Percentiles rank a stretch among this genome's conserved stretches.
Conservation (phyloP, 495 filamentous ascomycete genomes). For the Penicillium angulare region DNA sequence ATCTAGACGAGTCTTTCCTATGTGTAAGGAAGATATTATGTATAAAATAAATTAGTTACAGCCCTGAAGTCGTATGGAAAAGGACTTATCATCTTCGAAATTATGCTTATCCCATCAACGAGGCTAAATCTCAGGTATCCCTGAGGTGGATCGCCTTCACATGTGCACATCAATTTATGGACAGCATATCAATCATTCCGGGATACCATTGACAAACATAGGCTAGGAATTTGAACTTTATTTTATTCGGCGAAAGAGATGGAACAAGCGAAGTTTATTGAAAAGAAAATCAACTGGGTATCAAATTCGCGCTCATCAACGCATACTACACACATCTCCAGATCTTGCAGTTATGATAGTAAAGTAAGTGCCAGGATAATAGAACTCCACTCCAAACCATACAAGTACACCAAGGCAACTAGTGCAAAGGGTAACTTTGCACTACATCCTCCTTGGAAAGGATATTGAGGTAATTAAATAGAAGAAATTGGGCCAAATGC, state of each 20-base stretch:
- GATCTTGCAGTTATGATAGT: neutral
- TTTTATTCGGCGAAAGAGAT: neutral
- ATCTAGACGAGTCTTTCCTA: too few relatives aligned
- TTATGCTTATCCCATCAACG: too few relatives aligned
- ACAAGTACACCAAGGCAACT: slow-evolving; percentile 1
- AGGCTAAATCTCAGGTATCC: too few relatives aligned
- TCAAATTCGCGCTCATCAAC: slow-evolving; percentile 3
- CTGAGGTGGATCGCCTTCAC: too few relatives aligned
- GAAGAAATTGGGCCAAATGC: neutral
- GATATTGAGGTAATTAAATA: neutral
- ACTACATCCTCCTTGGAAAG: neutral
- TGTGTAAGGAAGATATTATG: too few relatives aligned
- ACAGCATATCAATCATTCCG: too few relatives aligned
- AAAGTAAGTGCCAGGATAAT: neutral
- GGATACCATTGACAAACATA: too few relatives aligned
- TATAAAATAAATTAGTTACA: too few relatives aligned
- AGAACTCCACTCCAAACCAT: neutral
- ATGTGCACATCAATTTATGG: too few relatives aligned
- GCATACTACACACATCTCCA: slow-evolving; percentile 1
- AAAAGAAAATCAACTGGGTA: slow-evolving; percentile 6
- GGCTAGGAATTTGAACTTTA: too few relatives aligned
- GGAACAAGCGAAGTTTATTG: neutral
- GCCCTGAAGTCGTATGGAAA: too few relatives aligned
- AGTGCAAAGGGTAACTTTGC: neutral
- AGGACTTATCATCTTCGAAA: too few relatives aligned